phyloP scores from a whole-genome alignment of 2,329 filamentous ascomycete genomes.

The Teratosphaeria pseudoeucalypti region DNA sequence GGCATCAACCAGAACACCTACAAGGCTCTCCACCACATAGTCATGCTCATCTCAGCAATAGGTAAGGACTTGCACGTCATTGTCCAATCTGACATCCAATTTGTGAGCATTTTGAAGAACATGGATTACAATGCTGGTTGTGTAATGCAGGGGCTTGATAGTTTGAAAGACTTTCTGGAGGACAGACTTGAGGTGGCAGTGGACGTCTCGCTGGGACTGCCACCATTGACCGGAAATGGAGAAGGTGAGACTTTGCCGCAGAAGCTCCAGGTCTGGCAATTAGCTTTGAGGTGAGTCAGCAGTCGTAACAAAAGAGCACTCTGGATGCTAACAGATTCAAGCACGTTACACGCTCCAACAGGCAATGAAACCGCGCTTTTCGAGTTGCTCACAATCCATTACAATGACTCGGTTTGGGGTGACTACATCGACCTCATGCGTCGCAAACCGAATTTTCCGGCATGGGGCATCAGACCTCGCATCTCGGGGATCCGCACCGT shows the following conservation, averaged over 20 bases:
- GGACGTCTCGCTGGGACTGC: slow-evolving; percentile 1
- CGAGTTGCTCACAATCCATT: slow-evolving; percentile 1
- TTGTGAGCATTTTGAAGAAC: not conserved
- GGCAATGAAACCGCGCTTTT: slow-evolving; percentile 6
- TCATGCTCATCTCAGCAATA: slow-evolving; percentile 7
- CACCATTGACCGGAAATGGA: not conserved
- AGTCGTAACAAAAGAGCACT: not conserved
- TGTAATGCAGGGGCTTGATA: slow-evolving; percentile 3
- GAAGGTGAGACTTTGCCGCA: slow-evolving; percentile 1
- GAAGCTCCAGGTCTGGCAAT: not conserved
- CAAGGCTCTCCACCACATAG: slow-evolving; percentile 8
- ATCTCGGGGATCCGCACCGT: not conserved
- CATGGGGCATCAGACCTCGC: slow-evolving; percentile 1
- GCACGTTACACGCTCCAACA: slow-evolving; percentile 8
- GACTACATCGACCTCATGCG: slow-evolving; percentile 1
- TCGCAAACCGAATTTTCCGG: not conserved
- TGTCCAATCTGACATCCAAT: not conserved
- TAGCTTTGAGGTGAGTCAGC: not conserved
- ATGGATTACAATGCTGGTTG: slow-evolving; percentile 1
- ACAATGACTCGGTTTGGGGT: slow-evolving; percentile 2
- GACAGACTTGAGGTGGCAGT: not conserved
- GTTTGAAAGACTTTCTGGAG: slow-evolving; percentile 1
- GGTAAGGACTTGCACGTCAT: slow-evolving; percentile 3
- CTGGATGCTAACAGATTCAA: not conserved
- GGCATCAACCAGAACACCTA: slow-evolving; percentile 5